phyloP scores from a whole-genome alignment of 2,329 filamentous ascomycete genomes.

The Pseudocercospora cruenta region DNA sequence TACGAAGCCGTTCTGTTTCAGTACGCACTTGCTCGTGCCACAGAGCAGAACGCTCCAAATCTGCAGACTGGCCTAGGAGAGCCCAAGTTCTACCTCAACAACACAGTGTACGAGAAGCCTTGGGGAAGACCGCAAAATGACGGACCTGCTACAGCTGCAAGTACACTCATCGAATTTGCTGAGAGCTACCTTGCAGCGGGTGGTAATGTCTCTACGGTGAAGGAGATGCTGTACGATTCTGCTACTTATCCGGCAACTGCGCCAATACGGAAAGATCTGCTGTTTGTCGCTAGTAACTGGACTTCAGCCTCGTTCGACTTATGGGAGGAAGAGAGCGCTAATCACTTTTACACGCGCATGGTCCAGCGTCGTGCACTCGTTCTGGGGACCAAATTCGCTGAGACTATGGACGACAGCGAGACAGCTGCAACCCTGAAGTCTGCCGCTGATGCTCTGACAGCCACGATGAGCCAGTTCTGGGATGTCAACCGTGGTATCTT shows the following conservation, averaged over 20 bases:
- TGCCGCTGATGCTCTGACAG: slow-evolving; percentile 33
- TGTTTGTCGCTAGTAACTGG: slow-evolving; percentile 41
- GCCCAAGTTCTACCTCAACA: slow-evolving; percentile 41
- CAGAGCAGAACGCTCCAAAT: slow-evolving; percentile 39
- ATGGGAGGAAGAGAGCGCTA: slow-evolving; percentile 39
- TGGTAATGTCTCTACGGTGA: slow-evolving; percentile 33
- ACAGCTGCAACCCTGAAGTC: slow-evolving; percentile 34
- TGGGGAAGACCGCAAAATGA: slow-evolving; percentile 43
- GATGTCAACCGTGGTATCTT: slow-evolving; percentile 30
- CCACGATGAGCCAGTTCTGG: slow-evolving; percentile 39
- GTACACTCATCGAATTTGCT: slow-evolving; percentile 39
- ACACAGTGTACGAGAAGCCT: slow-evolving; percentile 36
- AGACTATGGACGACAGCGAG: slow-evolving; percentile 32
- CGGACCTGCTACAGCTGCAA: slow-evolving; percentile 38
- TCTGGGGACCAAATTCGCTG: slow-evolving; percentile 36
- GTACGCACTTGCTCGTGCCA: slow-evolving; percentile 34
- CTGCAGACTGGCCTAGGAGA: slow-evolving; percentile 39
- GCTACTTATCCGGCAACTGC: slow-evolving; percentile 29
- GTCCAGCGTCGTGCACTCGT: slow-evolving; percentile 38
- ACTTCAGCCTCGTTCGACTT: slow-evolving; percentile 35
- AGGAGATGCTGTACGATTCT: slow-evolving; percentile 37
- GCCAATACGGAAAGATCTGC: slow-evolving; percentile 35
- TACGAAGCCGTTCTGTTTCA: slow-evolving; percentile 35
- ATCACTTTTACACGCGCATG: slow-evolving; percentile 39
- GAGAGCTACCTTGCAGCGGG: slow-evolving; percentile 34